Evolutionary conservation across 2,329 filamentous ascomycete genomes (phyloP), one percentile per base, ranked within the genome.

Genomic region (Aspergillus sp.): DNA sequence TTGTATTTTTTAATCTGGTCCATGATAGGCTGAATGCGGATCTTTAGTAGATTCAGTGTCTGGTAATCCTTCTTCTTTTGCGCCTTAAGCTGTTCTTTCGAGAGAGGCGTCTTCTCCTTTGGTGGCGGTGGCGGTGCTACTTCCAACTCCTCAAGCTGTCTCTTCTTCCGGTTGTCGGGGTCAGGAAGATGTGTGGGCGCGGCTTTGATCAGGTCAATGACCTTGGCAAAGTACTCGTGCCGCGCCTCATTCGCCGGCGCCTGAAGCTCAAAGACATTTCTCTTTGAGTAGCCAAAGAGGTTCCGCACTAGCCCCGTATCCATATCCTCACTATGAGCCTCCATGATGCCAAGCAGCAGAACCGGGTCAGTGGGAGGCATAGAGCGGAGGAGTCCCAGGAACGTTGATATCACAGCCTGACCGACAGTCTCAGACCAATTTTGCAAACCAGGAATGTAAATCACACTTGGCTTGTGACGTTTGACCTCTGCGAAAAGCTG

Each of bases 1-100:
- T 90, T 91, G 79, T 97, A 96, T 74, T 91, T 93, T 76, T 96
- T 95, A 73, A 99, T 92, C 77, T 97, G 92, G 68, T 99, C 94
- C 93, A 99, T 97, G 68, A 98, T 92, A 2, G 92, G 92, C 76
- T 97, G 93, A 58, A 99, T 87, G 57, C 90, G 83, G 45, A 96
- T 88, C 80, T 98, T 99, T 66, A 99, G 82, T 61, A 90, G 82
- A 74, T 98, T 97, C 57, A 98, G 83, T 11, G 89, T 87, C 66
- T 94, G 88, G 53, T 92, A 89, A 72, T 99, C 96, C 64, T 87
- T 87, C 77, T 92, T 91, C 77, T 90, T 91, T 74, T 94, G 88
- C 2, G 85, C 87, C 73, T 92, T 93, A 62, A 91, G 84, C 71
- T 97, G 91, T 59, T 91, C 91, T 73, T 93, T 93, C 30, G 88